Base-by-base conservation (phyloP, 2,329 filamentous ascomycete genomes). In the Coniochaeta sp. region DNA sequence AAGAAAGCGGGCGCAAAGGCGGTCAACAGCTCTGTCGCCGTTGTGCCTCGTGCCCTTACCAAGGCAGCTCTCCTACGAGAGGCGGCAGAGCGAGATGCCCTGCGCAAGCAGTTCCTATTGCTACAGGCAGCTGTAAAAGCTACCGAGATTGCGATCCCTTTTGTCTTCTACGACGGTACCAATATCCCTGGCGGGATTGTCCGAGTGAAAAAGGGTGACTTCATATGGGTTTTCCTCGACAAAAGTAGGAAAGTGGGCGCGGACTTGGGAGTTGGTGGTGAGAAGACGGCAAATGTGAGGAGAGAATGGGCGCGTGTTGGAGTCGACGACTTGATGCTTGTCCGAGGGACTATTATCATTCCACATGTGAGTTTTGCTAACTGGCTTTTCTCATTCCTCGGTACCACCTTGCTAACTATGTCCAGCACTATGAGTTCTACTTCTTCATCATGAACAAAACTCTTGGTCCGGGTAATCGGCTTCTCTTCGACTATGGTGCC, bases 131-230 rank as follows among this genome's bases (percentile, higher is more conserved):
- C 87, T 0, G 89, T 98, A 65, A 96, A 96, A 75, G 85, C 86
- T 22, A 93, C 92, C 9, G 93, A 97, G 69, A 90, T 99, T 59
- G 82, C 89, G 17, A 88, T 99, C 34, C 95, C 95, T 0, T 99
- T 98, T 73, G 91, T 98, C 3, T 98, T 98, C 71, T 98, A 97
- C 75, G 93, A 98, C 66, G 95, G 95, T 17, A 91, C 91, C 24
- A 93, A 96, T 71, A 89, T 90, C 12, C 90, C 93, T 0, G 91
- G 92, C 17, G 93, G 93, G 1, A 83, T 83, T 16, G 93, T 93
- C 55, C 87, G 88, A 61, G 84, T 98, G 57, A 96, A 92, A 74
- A 99, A 99, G 75, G 93, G 95, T 10, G 95, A 98, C 69, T 89
- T 87, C 60, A 81, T 96, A 28, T 98, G 95, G 95, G 77, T 97